Conservation (phyloP, 371 early-diverging fungal species). For the Actinomortierella ambigua region DNA sequence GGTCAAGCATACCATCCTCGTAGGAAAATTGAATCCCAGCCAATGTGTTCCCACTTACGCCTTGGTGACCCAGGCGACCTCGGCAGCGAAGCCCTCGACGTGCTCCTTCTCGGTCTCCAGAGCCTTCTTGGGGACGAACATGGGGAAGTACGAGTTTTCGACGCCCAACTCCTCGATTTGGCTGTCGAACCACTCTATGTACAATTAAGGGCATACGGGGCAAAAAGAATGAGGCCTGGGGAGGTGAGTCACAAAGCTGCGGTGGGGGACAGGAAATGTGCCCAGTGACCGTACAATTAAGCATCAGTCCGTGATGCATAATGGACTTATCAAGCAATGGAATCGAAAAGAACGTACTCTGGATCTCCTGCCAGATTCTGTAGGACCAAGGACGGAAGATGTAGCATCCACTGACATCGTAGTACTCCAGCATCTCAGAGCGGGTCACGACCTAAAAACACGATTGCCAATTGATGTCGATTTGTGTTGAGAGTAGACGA, state of each 20-base stretch:
- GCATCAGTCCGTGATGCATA: not conserved
- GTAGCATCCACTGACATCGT: slow-evolving; percentile 99
- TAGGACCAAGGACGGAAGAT: slow-evolving; percentile 98
- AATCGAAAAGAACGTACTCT: slow-evolving; percentile 56
- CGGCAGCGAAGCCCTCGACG: slow-evolving; percentile 99
- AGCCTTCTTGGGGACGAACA: slow-evolving; percentile 95
- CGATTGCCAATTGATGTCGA: too few species aligned
- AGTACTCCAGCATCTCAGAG: slow-evolving; percentile 99
- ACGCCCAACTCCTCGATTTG: slow-evolving; percentile 95
- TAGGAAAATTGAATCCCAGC: not conserved
- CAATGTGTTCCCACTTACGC: slow-evolving; percentile 64
- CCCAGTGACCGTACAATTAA: not conserved
- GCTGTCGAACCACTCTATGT: slow-evolving; percentile 87
- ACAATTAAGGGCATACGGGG: slow-evolving; percentile 4
- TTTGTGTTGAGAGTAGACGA: not conserved
- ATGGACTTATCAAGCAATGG: not conserved
- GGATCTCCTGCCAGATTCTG: slow-evolving; percentile 97
- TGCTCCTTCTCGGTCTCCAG: slow-evolving; percentile 99
- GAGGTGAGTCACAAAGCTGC: not conserved
- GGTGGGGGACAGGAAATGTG: not conserved
- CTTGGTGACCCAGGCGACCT: slow-evolving; percentile 99
- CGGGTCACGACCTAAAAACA: slow-evolving; percentile 79
- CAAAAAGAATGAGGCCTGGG: not conserved
- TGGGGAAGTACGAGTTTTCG: slow-evolving; percentile 99
- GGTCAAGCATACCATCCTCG: slow-evolving; percentile 5